phyloP scores from a whole-genome alignment of 2,329 filamentous ascomycete genomes.

The Acrodontium crateriforme region DNA sequence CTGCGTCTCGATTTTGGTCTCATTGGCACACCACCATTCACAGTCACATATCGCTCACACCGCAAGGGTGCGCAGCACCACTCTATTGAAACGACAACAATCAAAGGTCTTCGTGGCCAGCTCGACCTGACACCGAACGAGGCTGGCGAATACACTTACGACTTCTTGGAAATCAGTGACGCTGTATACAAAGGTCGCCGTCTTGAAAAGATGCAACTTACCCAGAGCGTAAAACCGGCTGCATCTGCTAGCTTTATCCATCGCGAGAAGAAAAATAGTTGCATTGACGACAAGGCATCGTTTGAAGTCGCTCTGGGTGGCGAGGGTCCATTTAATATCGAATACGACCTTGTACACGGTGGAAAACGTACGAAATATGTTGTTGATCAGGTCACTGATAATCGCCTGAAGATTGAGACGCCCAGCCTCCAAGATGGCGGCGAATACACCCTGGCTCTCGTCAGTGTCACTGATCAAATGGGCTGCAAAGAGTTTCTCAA shows the following conservation, averaged over 20 bases:
- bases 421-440: slow-evolving; percentile 64
- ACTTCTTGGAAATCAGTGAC: slow-evolving; percentile 70
- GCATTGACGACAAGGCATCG: slow-evolving; percentile 67
- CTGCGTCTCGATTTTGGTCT: slow-evolving; percentile 79
- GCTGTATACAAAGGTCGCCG: slow-evolving; percentile 58
- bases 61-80: slow-evolving; percentile 43
- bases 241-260: slow-evolving; percentile 61
- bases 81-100: slow-evolving; percentile 34
- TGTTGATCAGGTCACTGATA: slow-evolving; percentile 47
- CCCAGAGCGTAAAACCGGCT: slow-evolving; percentile 87
- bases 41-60: slow-evolving; percentile 62
- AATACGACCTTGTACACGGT: slow-evolving; percentile 86
- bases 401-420: slow-evolving; percentile 60
- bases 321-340: slow-evolving; percentile 73
- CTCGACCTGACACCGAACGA: slow-evolving; percentile 68
- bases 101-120: slow-evolving; percentile 66
- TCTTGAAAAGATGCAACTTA: slow-evolving; percentile 47
- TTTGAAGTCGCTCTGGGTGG: slow-evolving; percentile 65
- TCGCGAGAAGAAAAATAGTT: slow-evolving; percentile 46
- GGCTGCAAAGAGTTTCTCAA: slow-evolving; percentile 78
- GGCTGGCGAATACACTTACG: slow-evolving; percentile 77
- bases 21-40: slow-evolving; percentile 83
- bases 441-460: slow-evolving; percentile 77
- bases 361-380: slow-evolving; percentile 65
- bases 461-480: slow-evolving; percentile 71